Percentiles rank a stretch among this genome's conserved stretches.
Conservation (phyloP, 306 rosid species). For the Glycine tomentella region DNA sequence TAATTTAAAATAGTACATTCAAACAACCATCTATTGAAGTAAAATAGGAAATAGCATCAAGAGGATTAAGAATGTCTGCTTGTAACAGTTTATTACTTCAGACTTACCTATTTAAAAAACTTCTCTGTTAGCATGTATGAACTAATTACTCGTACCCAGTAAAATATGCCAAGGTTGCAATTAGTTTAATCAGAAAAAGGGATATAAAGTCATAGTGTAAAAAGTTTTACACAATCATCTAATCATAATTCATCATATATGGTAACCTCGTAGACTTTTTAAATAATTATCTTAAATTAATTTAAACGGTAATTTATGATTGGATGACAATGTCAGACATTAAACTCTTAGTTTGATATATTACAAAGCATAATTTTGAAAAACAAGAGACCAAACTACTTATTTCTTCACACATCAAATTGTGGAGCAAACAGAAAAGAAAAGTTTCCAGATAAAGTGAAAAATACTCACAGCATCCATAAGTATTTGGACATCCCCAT, state of each 20-base stretch:
- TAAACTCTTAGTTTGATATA: slow-evolving; percentile 8
- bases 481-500: slow-evolving; percentile 76
- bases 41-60: slow-evolving; percentile 14
- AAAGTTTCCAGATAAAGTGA: slow-evolving; percentile 19
- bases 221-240: too few species aligned
- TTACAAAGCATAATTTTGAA: background rate
- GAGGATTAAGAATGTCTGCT: background rate
- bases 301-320: too few species aligned
- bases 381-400: slow-evolving; percentile 19
- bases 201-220: too few species aligned
- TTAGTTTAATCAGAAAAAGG: slow-evolving; percentile 20
- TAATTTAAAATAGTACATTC: slow-evolving; percentile 14
- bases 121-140: slow-evolving; percentile 5
- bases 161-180: slow-evolving; percentile 5
- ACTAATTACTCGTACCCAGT: background rate
- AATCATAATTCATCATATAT: too few species aligned
- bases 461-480: slow-evolving; percentile 88
- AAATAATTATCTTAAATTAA: too few species aligned
- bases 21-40: background rate
- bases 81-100: slow-evolving; percentile 23
- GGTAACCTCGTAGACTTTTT: too few species aligned
- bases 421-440: slow-evolving; percentile 21
- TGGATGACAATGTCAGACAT: too few species aligned
- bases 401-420: slow-evolving; percentile 18
- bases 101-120: background rate